phyloP scores from a whole-genome alignment of 2,329 filamentous ascomycete genomes.

The Bipolaris cookei region DNA sequence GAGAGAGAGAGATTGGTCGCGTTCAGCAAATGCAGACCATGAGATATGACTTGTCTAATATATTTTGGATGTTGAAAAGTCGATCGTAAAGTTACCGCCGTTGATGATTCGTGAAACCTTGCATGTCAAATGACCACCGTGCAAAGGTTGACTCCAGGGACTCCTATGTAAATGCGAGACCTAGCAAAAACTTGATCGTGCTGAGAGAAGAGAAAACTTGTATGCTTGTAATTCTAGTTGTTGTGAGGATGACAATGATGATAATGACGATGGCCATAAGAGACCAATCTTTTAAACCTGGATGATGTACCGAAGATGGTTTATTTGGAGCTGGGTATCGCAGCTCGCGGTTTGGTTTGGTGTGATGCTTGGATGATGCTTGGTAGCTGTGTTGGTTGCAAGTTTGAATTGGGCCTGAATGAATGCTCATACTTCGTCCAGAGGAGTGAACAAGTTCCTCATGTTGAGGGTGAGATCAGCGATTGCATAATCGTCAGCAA shows the following conservation, averaged over 20 bases:
- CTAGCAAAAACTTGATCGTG: conserved; percentile 20
- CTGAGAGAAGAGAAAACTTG: conserved; percentile 21
- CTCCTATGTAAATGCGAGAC: conserved; percentile 41
- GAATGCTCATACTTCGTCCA: conserved; percentile 37
- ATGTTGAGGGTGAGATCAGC: conserved; percentile 72
- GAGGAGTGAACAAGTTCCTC: conserved; percentile 72
- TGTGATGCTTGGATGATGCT: conserved; percentile 4
- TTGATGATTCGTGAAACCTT: conserved; percentile 28
- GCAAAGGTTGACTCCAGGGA: conserved; percentile 28
- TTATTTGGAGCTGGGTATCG: conserved; percentile 21
- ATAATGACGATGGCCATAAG: conserved; percentile 12
- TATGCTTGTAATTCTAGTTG: conserved; percentile 19
- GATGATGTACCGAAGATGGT: conserved; percentile 33
- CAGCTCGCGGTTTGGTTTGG: conserved; percentile 8
- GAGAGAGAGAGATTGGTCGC: conserved; percentile 27
- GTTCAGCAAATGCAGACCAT: conserved; percentile 43
- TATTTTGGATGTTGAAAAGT: conserved; percentile 38
- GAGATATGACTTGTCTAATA: conserved; percentile 44
- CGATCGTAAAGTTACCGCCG: conserved; percentile 31
- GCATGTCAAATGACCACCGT: conserved; percentile 11
- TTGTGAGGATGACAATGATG: conserved; percentile 15
- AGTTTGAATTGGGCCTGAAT: neutral
- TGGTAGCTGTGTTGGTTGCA: conserved; percentile 5
- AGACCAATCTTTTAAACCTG: conserved; percentile 15
- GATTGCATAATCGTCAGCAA: conserved; percentile 70